Base-by-base conservation (phyloP, 1,284 basidiomycete species). In the Trichosporon sp. region DNA sequence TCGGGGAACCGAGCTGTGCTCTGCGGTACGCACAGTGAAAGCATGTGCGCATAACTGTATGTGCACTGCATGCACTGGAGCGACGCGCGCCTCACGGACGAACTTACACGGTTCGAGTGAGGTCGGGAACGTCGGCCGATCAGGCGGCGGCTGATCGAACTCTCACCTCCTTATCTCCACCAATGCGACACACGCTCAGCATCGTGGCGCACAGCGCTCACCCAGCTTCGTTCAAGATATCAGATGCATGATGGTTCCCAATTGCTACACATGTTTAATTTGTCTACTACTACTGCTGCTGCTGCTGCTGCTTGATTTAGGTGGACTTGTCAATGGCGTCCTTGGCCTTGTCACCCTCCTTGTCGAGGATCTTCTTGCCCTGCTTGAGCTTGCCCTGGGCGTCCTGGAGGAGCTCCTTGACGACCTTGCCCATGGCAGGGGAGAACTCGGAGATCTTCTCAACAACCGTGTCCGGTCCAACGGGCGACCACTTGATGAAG, bases 381-480 rank as follows among this genome's bases (percentile, higher is more conserved):
- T 54, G 36, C 60, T 69, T 59, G n/a, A 37, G 40, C 54, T 58
- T 57, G 11, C 54, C 40, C 32, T 73, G 72, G 19, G 72, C 73
- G 65, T 75, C 71, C 57, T 74, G 59, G 61, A 80, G 59, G 33
- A 75, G 72, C 61, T 77, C 70, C 36, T 72, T 66, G 19, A 80
- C 60, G 4, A 80, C 68, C 63, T 74, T 73, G 60, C 74, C 79
- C 23, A 79, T 54, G 2, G 73, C 70, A 9, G 79, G 79, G 36
- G 72, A 74, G 61, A 80, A 56, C 61, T 69, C 59, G 59, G 71
- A 67, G 60, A 79, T 73, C 65, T 74, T 64, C 40, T 74, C 65
- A 70, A 78, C 68, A 56, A 77, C 60, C 33, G 74, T 73, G 56
- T 78, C 74, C 40, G 74, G 71, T 58, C 79, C 72, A 36, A 71